A percentile compares a stretch with the other conserved stretches of the same genome.
These are phyloP conservation scores for Moesziomyces antarcticus DNA, from an alignment of 1,284 basidiomycete genomes.

Conservation along the genomic window DNA sequence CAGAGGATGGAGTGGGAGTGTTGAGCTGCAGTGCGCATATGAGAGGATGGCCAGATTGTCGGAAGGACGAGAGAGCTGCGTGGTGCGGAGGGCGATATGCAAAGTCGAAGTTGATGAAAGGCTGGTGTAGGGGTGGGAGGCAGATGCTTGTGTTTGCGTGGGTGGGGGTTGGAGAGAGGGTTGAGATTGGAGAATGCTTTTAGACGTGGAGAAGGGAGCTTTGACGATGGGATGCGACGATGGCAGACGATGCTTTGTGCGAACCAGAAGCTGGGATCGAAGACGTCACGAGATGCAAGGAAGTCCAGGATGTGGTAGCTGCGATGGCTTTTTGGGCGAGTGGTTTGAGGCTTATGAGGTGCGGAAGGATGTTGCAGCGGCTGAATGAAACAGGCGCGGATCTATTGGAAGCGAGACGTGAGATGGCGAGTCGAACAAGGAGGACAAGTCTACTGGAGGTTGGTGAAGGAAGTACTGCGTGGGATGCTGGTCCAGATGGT, in stretches of 20 bases:
- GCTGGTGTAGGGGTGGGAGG: neutral
- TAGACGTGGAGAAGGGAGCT: neutral
- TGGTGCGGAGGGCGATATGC: neutral
- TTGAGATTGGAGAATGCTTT: constrained; percentile 10
- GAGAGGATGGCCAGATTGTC: neutral
- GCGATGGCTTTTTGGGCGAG: neutral
- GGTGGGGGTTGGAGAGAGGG: neutral
- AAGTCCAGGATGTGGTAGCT: neutral
- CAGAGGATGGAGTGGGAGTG: neutral
- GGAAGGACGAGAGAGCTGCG: neutral
- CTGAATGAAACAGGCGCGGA: neutral
- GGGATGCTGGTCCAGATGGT: neutral
- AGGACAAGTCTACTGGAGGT: neutral
- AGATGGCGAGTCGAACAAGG: neutral
- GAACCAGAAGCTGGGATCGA: neutral
- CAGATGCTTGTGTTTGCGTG: constrained; percentile 1
- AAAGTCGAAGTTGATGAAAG: constrained; percentile 4
- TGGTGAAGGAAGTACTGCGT: neutral
- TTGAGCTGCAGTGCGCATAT: neutral
- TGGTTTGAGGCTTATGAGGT: too few relatives aligned
- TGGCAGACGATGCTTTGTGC: constrained; percentile 13
- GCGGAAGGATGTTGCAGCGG: neutral
- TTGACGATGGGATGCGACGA: constrained; percentile 6
- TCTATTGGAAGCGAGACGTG: neutral
- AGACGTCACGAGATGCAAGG: neutral